These are phyloP conservation scores for Physaria fendleri DNA, from an alignment of 345 rosid species.

Conservation along the genomic window DNA sequence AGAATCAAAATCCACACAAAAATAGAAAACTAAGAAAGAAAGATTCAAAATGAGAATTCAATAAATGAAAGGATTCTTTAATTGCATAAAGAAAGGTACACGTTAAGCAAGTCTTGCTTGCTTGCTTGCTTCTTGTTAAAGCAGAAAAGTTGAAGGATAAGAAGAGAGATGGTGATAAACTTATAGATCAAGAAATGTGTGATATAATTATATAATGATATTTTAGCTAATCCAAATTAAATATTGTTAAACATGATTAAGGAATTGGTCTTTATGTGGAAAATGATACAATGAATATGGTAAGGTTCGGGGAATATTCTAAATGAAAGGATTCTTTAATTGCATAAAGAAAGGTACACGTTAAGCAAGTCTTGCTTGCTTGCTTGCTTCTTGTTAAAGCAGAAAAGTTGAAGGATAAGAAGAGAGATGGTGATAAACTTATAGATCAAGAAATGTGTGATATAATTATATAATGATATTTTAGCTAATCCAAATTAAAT, in stretches of 20 bases:
- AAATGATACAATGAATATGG: no score
- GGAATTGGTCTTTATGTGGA: slow-evolving; percentile 4
- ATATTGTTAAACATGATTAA: background rate
- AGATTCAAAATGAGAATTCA: background rate
- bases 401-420: background rate
- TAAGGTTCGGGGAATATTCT: no score
- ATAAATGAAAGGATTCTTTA: background rate
- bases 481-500: background rate
- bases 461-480: no score
- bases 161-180: background rate
- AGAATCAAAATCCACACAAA: background rate
- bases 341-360: slow-evolving; percentile 26
- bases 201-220: no score
- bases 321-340: background rate
- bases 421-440: background rate
- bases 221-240: background rate
- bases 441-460: slow-evolving; percentile 11
- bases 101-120: slow-evolving; percentile 4
- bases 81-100: slow-evolving; percentile 26
- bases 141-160: background rate
- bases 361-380: background rate
- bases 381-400: slow-evolving; percentile 26
- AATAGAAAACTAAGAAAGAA: background rate
- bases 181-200: slow-evolving; percentile 15
- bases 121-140: slow-evolving; percentile 27